Conservation (phyloP, 768 basidiomycete species). For the Ephemerocybe angulata region DNA sequence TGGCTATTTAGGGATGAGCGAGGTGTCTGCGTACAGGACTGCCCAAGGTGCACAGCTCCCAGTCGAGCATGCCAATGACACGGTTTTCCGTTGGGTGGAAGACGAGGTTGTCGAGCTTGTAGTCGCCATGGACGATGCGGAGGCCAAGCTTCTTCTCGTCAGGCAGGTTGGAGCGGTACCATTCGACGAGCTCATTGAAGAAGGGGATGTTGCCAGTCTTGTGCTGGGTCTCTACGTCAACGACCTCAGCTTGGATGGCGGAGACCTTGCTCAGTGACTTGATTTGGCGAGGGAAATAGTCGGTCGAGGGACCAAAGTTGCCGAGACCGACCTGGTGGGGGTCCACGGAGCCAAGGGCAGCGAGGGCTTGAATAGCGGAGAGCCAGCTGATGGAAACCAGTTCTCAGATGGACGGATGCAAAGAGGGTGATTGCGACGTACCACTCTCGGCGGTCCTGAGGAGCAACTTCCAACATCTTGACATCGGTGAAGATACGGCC, state of each 20-base stretch:
- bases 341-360: slow-evolving; percentile 59
- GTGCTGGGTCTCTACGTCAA: slow-evolving; percentile 60
- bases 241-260: slow-evolving; percentile 63
- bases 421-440: slow-evolving; percentile 28
- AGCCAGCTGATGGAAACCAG: slow-evolving; percentile 56
- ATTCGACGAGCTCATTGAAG: slow-evolving; percentile 66
- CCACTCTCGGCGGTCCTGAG: slow-evolving; percentile 68
- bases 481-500: slow-evolving; percentile 92
- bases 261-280: slow-evolving; percentile 84
- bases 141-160: slow-evolving; percentile 71
- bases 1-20: not conserved
- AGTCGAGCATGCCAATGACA: slow-evolving; percentile 94
- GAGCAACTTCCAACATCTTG: slow-evolving; percentile 65
- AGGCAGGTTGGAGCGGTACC: slow-evolving; percentile 75
- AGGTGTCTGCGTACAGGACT: slow-evolving; percentile 63
- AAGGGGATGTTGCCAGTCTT: slow-evolving; percentile 69
- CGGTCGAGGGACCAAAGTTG: slow-evolving; percentile 65
- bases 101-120: slow-evolving; percentile 95
- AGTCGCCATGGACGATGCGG: slow-evolving; percentile 96
- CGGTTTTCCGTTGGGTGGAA: slow-evolving; percentile 90
- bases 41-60: slow-evolving; percentile 95
- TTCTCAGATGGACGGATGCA: not conserved
- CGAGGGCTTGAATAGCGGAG: slow-evolving; percentile 68
- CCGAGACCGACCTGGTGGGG: slow-evolving; percentile 65
- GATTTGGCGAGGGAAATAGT: slow-evolving; percentile 94